Evolutionary conservation across 1,284 basidiomycete species (phyloP), one percentile per base, ranked within the genome.

Genomic region (Phellinidium pouzarii): DNA sequence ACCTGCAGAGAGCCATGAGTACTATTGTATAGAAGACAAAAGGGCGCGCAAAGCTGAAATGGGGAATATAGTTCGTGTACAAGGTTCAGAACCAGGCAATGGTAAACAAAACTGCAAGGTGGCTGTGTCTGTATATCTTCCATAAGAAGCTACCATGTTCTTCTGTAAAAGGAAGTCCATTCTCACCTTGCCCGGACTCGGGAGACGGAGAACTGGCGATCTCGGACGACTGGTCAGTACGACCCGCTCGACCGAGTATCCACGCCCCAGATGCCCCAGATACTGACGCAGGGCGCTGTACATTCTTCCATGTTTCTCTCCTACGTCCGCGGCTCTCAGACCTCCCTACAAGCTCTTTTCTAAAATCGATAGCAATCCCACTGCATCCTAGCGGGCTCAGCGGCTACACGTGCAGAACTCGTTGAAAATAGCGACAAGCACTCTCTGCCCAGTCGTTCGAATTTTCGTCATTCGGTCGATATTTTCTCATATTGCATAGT

Each of bases 171-270:
- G 26, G 23, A 27, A 45, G 17, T 14, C 19, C 12, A 17, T 40
- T 40, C 37, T 8, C 17, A 26, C 20, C 9, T 46, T 48, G 19
- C 17, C 36, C 38, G 14, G n/a, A n/a, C n/a, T n/a, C n/a, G n/a
- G n/a, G n/a, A n/a, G n/a, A 50, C 42, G 42, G 50, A 37, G 43
- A 6, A n/a, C n/a, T 43, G 50, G 50, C 5, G 26, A 44, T 44
- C 25, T 51, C 50, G 50, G 50, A 20, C 43, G 19, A 17, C 7
- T 17, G 14, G 12, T 20, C 7, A 17, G 37, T 38, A 7, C 31
- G 3, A 14, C 14, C 31, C 31, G 31, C 31, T 34, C 31, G 2
- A n/a, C n/a, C n/a, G n/a, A n/a, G n/a, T n/a, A n/a, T 31, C 12
- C 29, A 31, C 29, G 29, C 29, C 29, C n/a, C n/a, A n/a, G n/a